These are phyloP conservation scores for Dipodascus albidus DNA, from an alignment of 805 yeast genomes.

Conservation along the genomic window DNA sequence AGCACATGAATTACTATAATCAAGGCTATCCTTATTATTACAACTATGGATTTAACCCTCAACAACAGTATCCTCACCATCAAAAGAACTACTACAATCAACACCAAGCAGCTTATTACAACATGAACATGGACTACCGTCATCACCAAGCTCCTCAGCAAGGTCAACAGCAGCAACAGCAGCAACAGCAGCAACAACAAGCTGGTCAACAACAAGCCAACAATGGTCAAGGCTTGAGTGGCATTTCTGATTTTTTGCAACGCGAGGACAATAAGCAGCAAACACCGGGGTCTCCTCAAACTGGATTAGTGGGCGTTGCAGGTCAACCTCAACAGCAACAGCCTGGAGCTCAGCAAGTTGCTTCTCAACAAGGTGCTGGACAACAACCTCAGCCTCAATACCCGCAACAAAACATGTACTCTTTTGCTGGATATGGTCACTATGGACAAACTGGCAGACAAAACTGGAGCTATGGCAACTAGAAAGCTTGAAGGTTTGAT, in stretches of 20 bases:
- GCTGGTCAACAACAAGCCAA: conserved; percentile 7
- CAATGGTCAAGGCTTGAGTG: conserved; percentile 9
- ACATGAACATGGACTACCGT: conserved; percentile 5
- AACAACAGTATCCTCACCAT: conserved; percentile 12
- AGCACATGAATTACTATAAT: conserved; percentile 16
- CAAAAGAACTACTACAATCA: conserved; percentile 17
- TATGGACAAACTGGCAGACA: conserved; percentile 14
- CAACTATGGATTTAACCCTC: conserved; percentile 17
- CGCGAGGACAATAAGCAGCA: conserved; percentile 11
- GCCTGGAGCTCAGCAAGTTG: conserved; percentile 12
- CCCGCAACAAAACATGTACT: conserved; percentile 18
- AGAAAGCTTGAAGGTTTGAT: conserved; percentile 1
- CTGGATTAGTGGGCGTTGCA: conserved; percentile 11
- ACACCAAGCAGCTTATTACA: conserved; percentile 15
- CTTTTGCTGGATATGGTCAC: conserved; percentile 20
- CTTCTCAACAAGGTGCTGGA: conserved; percentile 14
- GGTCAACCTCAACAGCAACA: conserved; percentile 11
- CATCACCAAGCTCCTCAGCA: conserved; percentile 8
- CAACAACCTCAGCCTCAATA: conserved; percentile 16
- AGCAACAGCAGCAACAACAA: conserved; percentile 21
- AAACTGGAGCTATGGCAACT: conserved; percentile 17
- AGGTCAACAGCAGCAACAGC: conserved; percentile 15
- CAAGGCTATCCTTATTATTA: conserved; percentile 20
- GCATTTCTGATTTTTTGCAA: conserved; percentile 16
- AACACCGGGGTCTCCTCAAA: conserved; percentile 18